These are phyloP conservation scores for Ogataea methylovora DNA, from an alignment of 805 yeast genomes.

Conservation along the genomic window DNA sequence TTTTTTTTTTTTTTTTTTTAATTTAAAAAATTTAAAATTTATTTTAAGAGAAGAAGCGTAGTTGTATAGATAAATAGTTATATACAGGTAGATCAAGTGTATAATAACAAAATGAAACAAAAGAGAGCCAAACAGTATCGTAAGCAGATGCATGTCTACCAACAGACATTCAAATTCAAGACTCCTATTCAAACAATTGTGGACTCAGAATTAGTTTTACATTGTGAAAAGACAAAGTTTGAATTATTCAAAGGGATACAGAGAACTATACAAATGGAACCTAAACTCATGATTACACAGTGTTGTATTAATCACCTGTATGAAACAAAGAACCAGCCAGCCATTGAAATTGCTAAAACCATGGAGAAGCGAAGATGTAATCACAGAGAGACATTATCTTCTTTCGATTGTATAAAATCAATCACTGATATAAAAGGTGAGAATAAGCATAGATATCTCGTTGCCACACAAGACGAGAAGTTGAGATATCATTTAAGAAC, in stretches of 20 bases:
- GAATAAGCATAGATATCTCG: conserved; percentile 86
- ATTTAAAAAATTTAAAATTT: background rate
- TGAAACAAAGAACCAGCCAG: conserved; percentile 59
- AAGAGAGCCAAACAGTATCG: conserved; percentile 91
- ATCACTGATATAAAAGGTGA: conserved; percentile 63
- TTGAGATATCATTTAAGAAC: conserved; percentile 62
- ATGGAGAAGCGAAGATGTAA: conserved; percentile 88
- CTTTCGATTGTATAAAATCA: conserved; percentile 67
- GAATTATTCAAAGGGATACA: conserved; percentile 77
- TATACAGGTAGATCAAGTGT: background rate
- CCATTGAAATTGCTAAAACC: conserved; percentile 71
- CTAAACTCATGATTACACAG: conserved; percentile 89
- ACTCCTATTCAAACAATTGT: conserved; percentile 88
- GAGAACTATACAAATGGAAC: conserved; percentile 77
- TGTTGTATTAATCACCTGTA: conserved; percentile 89
- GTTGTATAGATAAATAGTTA: too few relatives aligned
- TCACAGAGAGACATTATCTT: conserved; percentile 48
- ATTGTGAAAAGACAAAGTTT: conserved; percentile 58
- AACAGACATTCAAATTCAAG: conserved; percentile 83
- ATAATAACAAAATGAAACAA: conserved; percentile 64
- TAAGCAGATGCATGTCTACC: conserved; percentile 82
- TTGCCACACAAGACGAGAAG: conserved; percentile 74
- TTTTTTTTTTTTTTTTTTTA: background rate
- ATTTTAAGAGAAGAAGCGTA: too few relatives aligned
- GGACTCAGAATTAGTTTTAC: conserved; percentile 70